Evolutionary conservation across 257 asterid genomes (phyloP).

Genomic region (Capsicum rhomboideum): DNA sequence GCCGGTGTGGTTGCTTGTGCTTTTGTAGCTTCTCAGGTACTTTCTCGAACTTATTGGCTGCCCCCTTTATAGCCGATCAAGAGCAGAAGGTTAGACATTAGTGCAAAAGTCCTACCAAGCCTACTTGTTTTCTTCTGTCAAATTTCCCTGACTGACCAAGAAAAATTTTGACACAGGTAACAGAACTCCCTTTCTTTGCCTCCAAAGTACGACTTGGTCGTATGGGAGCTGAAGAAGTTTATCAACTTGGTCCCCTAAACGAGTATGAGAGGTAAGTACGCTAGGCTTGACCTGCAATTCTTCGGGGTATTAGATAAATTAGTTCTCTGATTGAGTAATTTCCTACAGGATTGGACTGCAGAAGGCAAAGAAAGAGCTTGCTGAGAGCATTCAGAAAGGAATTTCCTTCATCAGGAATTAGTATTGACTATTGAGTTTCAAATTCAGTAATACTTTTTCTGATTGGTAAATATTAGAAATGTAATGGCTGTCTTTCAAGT

Average conservation of each 20-base stretch:
- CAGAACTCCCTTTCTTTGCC: conserved; percentile 94
- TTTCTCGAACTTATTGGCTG: not conserved
- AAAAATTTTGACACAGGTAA: conserved; percentile 46
- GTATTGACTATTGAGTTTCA: not conserved
- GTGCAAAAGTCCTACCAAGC: not conserved
- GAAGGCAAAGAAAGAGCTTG: conserved; percentile 87
- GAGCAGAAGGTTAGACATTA: not conserved
- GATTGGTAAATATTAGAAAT: not conserved
- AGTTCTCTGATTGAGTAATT: not conserved
- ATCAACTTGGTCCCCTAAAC: conserved; percentile 75
- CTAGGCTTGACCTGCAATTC: not conserved
- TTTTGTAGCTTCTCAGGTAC: conserved; percentile 83
- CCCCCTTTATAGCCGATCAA: not conserved
- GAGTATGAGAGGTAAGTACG: conserved; percentile 65
- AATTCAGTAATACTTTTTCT: not conserved
- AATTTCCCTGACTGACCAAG: not conserved
- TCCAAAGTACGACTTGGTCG: conserved; percentile 81
- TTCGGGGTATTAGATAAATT: not conserved
- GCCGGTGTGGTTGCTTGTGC: conserved; percentile 77
- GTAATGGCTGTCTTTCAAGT: not conserved
- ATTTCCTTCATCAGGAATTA: conserved; percentile 58
- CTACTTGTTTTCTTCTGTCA: not conserved
- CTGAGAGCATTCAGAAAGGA: conserved; percentile 88
- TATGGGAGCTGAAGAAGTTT: conserved; percentile 77
- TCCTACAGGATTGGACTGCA: conserved; percentile 70